Evolutionary conservation across 768 basidiomycete species (phyloP).

Genomic region (Trametes meyenii): DNA sequence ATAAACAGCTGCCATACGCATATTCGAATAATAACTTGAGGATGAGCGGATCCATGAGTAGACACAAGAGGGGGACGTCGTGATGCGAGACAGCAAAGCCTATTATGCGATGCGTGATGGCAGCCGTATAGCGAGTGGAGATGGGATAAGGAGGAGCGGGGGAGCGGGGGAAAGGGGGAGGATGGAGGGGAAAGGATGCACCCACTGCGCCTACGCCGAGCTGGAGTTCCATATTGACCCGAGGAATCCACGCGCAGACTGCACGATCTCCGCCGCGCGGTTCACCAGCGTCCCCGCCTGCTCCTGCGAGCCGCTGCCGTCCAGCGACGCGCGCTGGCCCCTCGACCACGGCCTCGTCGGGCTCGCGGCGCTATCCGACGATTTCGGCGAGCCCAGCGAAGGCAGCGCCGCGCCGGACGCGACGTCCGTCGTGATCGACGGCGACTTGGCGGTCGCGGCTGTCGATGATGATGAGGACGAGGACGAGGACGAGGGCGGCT

Average conservation of each 20-base stretch:
- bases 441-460: not conserved
- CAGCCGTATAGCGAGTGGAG: conserved; percentile 3
- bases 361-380: conserved; percentile 17
- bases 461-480: not conserved
- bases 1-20: conserved; percentile 26
- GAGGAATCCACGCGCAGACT: conserved; percentile 75
- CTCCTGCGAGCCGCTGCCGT: conserved; percentile 31
- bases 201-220: conserved; percentile 5
- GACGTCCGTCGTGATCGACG: not conserved
- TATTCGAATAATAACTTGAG: conserved; percentile 23
- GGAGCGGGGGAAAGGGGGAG: not conserved
- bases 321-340: conserved; percentile 25
- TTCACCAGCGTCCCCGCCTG: conserved; percentile 51
- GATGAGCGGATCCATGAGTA: not conserved
- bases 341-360: conserved; percentile 30
- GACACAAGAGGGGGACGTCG: not conserved
- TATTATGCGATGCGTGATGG: conserved; percentile 10
- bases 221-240: conserved; percentile 57
- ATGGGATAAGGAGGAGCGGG: too few species aligned
- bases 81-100: not conserved
- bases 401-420: not conserved
- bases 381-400: conserved; percentile 3
- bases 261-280: conserved; percentile 78
- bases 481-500: not conserved
- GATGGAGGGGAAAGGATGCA: not conserved